phyloP scores from a whole-genome alignment of 1,139 yeast genomes.

The Saccharomyces uvarum region DNA sequence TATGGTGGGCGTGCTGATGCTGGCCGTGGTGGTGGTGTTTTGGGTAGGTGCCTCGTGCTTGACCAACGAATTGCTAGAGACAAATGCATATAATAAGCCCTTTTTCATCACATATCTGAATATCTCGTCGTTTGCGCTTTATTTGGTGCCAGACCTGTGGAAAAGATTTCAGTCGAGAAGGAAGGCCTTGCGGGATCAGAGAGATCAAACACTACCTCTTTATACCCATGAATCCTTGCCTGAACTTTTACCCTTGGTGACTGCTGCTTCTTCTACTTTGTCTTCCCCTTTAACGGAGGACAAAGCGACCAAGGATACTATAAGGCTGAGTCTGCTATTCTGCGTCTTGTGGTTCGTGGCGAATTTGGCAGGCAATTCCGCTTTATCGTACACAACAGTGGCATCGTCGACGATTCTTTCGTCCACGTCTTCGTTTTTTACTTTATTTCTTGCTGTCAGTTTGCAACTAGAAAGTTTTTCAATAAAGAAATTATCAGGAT shows the following conservation, averaged over 20 bases:
- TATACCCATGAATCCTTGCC: conserved; percentile 1
- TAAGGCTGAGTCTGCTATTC: conserved; percentile 66
- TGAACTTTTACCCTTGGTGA: conserved; percentile 1
- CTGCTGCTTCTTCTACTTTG: neutral
- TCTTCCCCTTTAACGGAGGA: neutral
- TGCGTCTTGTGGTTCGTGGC: conserved; percentile 85
- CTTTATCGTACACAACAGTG: conserved; percentile 80
- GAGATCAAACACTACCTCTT: conserved; percentile 12
- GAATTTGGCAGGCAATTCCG: conserved; percentile 80
- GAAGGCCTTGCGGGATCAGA: conserved; percentile 27
- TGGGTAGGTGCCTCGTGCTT: conserved; percentile 88
- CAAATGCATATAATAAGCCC: conserved; percentile 74
- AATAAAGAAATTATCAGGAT: conserved; percentile 56
- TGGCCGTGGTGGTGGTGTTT: conserved; percentile 65
- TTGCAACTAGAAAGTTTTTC: conserved; percentile 66
- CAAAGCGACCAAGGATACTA: conserved; percentile 36
- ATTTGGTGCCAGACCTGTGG: conserved; percentile 56
- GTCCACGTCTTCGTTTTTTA: conserved; percentile 88
- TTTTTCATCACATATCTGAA: conserved; percentile 85
- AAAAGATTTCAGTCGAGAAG: conserved; percentile 27
- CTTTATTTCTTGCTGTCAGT: conserved; percentile 71
- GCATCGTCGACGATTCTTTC: conserved; percentile 89
- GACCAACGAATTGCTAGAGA: conserved; percentile 64
- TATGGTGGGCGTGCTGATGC: conserved; percentile 56
- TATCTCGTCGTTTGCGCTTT: conserved; percentile 75